Conservation (phyloP, 768 basidiomycete species). For the Leccinum subgranulosum region DNA sequence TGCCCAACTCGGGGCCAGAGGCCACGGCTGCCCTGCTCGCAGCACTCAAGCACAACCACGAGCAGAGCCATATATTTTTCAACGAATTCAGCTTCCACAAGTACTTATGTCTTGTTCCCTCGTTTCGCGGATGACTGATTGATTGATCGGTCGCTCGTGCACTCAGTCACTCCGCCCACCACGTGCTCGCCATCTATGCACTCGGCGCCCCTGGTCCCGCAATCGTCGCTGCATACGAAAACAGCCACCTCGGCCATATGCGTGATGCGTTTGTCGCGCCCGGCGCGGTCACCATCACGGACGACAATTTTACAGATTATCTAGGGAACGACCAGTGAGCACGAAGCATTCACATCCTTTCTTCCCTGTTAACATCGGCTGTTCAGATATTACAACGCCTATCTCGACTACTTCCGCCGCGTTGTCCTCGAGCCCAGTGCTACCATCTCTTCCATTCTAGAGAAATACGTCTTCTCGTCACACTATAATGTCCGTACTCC, state of each 20-base stretch:
- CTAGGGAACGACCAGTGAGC: constrained; percentile 32
- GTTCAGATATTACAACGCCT: constrained; percentile 32
- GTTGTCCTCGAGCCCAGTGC: constrained; percentile 28
- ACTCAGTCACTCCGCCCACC: constrained; percentile 54
- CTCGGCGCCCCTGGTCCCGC: constrained; percentile 49
- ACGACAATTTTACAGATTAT: constrained; percentile 22
- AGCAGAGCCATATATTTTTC: constrained; percentile 54
- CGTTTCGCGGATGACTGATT: neutral
- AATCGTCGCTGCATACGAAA: constrained; percentile 41
- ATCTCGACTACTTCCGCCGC: constrained; percentile 30
- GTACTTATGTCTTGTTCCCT: constrained; percentile 9
- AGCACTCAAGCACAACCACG: constrained; percentile 50
- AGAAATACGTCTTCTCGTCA: constrained; percentile 58
- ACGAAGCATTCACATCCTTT: neutral
- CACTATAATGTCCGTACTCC: constrained; percentile 43
- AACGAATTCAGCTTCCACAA: constrained; percentile 37
- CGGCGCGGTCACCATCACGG: constrained; percentile 21
- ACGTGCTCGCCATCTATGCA: constrained; percentile 54
- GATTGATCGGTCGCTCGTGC: neutral
- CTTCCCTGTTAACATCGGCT: neutral
- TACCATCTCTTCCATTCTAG: constrained; percentile 41
- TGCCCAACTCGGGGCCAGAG: constrained; percentile 37
- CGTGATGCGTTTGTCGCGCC: constrained; percentile 32
- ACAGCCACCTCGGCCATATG: constrained; percentile 38
- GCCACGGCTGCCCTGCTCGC: constrained; percentile 39